phyloP scores from a whole-genome alignment of 768 basidiomycete genomes.

The Chlorophyllum brunneum region DNA sequence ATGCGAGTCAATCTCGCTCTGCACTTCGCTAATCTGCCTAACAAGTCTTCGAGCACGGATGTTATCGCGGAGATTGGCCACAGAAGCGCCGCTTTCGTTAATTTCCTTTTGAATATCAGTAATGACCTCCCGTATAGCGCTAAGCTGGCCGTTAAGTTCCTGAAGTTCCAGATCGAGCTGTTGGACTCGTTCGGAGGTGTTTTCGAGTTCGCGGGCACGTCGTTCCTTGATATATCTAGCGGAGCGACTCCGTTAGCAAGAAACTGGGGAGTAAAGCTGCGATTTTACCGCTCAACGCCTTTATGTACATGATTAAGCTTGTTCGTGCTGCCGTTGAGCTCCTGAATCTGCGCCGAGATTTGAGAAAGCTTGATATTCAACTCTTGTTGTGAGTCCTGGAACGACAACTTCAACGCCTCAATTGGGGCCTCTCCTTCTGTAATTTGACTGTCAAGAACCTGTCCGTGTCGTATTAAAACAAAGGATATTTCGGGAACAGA shows the following conservation, averaged over 20 bases:
- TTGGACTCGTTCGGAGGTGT: conserved; percentile 53
- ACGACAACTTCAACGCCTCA: conserved; percentile 53
- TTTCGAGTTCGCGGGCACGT: conserved; percentile 54
- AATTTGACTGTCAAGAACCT: conserved; percentile 67
- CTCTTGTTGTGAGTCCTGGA: conserved; percentile 46
- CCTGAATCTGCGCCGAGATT: conserved; percentile 55
- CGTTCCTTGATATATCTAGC: conserved; percentile 72
- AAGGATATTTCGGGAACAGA: neutral
- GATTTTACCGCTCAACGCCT: conserved; percentile 56
- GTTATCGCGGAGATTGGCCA: conserved; percentile 80
- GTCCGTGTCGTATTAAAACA: neutral
- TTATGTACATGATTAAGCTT: conserved; percentile 58
- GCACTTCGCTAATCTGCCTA: conserved; percentile 60
- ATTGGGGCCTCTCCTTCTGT: conserved; percentile 62
- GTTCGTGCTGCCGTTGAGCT: conserved; percentile 63
- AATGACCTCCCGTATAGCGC: conserved; percentile 39
- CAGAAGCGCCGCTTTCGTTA: conserved; percentile 64
- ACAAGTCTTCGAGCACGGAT: conserved; percentile 68
- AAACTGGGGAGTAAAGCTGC: neutral
- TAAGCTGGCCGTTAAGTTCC: conserved; percentile 33
- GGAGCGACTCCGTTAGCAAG: neutral
- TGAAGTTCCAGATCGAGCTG: conserved; percentile 34
- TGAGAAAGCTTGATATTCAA: conserved; percentile 43
- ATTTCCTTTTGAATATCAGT: conserved; percentile 72
- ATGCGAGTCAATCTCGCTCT: conserved; percentile 65